Percentiles rank a stretch among this genome's conserved stretches.
These are phyloP conservation scores for Boletus sp. DNA, from an alignment of 1,284 basidiomycete species.

Conservation along the genomic window DNA sequence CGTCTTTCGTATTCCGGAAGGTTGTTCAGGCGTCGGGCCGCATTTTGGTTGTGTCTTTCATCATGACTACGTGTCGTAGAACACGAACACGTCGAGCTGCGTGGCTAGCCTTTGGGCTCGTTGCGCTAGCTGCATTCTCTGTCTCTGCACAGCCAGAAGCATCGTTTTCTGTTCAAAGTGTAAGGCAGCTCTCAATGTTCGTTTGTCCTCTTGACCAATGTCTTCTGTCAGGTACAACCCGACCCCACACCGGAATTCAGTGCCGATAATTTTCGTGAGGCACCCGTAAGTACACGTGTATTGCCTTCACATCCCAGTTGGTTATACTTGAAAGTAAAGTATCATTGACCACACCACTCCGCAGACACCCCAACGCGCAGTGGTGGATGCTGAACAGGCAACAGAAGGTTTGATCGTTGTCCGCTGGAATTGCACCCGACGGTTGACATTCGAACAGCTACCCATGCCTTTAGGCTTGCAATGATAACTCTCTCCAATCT, in stretches of 20 bases:
- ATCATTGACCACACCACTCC: conserved; percentile 1
- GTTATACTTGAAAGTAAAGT: neutral
- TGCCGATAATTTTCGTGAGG: conserved; percentile 11
- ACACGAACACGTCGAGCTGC: conserved; percentile 50
- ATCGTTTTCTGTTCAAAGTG: conserved; percentile 23
- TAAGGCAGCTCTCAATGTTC: conserved; percentile 9
- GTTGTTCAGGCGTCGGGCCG: neutral
- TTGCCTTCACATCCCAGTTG: neutral
- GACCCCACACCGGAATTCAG: conserved; percentile 4
- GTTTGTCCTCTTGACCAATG: neutral
- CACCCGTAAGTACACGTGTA: conserved; percentile 14
- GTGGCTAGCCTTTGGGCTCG: conserved; percentile 58
- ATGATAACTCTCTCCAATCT: conserved; percentile 60
- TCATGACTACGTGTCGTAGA: conserved; percentile 22
- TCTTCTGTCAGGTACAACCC: conserved; percentile 13
- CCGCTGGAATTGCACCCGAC: neutral
- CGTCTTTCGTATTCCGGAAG: neutral
- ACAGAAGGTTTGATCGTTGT: conserved; percentile 44
- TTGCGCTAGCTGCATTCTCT: conserved; percentile 45
- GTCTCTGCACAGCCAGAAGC: conserved; percentile 35
- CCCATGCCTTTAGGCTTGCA: conserved; percentile 71
- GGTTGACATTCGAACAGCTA: conserved; percentile 42
- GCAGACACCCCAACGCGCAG: conserved; percentile 15
- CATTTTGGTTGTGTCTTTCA: neutral
- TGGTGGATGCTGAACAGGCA: conserved; percentile 39